These are phyloP conservation scores for Tulasnella sp. DNA, from an alignment of 768 basidiomycete species.

Conservation along the genomic window DNA sequence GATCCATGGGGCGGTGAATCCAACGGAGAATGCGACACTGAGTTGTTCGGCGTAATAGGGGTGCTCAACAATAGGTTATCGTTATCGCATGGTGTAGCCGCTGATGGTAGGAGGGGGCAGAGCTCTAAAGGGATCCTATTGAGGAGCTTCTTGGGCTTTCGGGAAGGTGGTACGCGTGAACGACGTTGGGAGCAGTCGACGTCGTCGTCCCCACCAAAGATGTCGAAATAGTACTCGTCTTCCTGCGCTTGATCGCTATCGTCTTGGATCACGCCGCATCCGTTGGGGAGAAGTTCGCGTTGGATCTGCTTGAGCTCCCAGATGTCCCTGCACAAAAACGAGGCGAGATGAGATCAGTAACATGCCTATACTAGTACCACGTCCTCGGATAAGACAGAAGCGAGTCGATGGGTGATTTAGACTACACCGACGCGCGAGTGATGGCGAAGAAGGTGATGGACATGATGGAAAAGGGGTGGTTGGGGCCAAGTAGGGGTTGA, in stretches of 20 bases:
- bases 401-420: too few species aligned
- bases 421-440: too few species aligned
- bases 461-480: not conserved
- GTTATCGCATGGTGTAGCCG: not conserved
- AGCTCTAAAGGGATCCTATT: slow-evolving; percentile 11
- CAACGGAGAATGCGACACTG: not conserved
- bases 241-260: not conserved
- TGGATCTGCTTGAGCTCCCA: slow-evolving; percentile 13
- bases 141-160: slow-evolving; percentile 3
- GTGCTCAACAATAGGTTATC: not conserved
- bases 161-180: not conserved
- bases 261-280: slow-evolving; percentile 8
- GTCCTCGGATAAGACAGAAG: too few species aligned
- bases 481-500: not conserved
- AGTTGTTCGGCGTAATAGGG: slow-evolving; percentile 7
- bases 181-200: not conserved
- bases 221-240: not conserved
- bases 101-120: slow-evolving; percentile 10
- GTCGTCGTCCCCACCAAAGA: slow-evolving; percentile 1
- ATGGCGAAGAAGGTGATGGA: not conserved
- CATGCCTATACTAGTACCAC: too few species aligned
- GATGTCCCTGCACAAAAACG: slow-evolving; percentile 2
- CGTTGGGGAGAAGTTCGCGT: slow-evolving; percentile 10
- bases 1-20: slow-evolving; percentile 12
- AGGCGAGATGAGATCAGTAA: not conserved